A percentile compares a stretch with the other conserved stretches of the same genome.
Conservation (phyloP, 2,329 filamentous ascomycete species). For the Talaromyces marneffei region DNA sequence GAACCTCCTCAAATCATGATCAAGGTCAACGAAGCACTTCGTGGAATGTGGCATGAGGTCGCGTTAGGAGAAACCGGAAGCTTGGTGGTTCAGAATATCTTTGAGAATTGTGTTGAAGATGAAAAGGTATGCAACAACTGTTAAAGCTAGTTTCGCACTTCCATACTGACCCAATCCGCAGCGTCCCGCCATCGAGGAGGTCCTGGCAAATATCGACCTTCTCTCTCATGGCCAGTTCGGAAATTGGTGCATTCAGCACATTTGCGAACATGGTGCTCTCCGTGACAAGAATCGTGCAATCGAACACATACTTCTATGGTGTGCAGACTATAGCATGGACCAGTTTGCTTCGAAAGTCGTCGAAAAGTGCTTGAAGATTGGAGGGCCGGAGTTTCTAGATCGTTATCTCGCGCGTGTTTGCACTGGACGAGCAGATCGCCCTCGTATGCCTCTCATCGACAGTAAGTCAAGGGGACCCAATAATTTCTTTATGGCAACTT, state of each 20-base stretch:
- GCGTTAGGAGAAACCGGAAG: conserved; percentile 95
- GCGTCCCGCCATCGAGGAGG: conserved; percentile 96
- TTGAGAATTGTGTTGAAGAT: conserved; percentile 97
- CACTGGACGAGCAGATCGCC: conserved; percentile 81
- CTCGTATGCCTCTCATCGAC: conserved; percentile 93
- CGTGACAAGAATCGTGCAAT: conserved; percentile 88
- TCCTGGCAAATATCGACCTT: conserved; percentile 88
- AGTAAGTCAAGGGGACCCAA: conserved; percentile 46
- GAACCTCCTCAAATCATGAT: conserved; percentile 97
- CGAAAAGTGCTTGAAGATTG: conserved; percentile 98
- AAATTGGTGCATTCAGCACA: conserved; percentile 99
- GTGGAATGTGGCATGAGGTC: conserved; percentile 98
- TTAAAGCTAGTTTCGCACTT: background rate
- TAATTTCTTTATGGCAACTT: background rate
- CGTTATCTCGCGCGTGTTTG: conserved; percentile 92
- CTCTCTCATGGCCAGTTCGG: conserved; percentile 97
- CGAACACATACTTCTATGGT: conserved; percentile 89
- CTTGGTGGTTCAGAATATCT: conserved; percentile 97
- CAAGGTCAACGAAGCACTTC: conserved; percentile 90
- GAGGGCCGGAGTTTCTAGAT: conserved; percentile 79
- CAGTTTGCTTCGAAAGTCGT: conserved; percentile 99
- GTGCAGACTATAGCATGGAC: conserved; percentile 96
- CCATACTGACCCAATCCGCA: conserved; percentile 37
- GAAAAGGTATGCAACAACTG: conserved; percentile 66
- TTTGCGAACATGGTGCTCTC: conserved; percentile 91